Evolutionary conservation across 495 filamentous ascomycete genomes (phyloP), one percentile per base, ranked within the genome.

Genomic region (Penicillium canescens): DNA sequence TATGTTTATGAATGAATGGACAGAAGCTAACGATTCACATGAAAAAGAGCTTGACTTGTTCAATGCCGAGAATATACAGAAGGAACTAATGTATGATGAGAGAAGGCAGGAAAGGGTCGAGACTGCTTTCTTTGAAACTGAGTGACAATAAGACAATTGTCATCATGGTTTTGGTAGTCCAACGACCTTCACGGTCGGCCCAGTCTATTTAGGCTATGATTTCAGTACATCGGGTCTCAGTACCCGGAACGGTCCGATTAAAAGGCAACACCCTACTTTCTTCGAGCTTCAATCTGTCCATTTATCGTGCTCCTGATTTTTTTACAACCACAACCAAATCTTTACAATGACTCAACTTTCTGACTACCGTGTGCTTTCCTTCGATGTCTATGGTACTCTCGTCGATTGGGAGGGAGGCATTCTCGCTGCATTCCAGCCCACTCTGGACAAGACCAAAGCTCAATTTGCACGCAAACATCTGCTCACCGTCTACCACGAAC

Each of bases 381-480:
- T 95, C 72, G 89, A 95, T 69, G 82, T 88, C 76, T 93, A 90
- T 67, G 87, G 89, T 66, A 95, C 90, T 0, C 79, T 92, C 26
- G 83, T 92, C 41, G 87, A 92, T 74, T 90, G 86, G 87, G 82
- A 91, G 65, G 50, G 44, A 2, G 75, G 75, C 36, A 73, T 79
- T 14, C 59, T 74, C 24, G 43, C 54, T 4, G 67, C 70, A 5
- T 57, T 80, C 9, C 55, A 68, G 26, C 79, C 82, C 1, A 63
- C 79, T n/a, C 61, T 79, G 38, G 46, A 66, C 14, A 66, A 67
- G 20, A 68, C 77, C 9, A 72, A 73, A 0, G 37, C 72, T 26
- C 52, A 69, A 5, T 72, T 79, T 65, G 66, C 78, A 0, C 73
- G 72, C 46, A 59, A 73, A 46, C 62, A 72, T 40, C 63, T 72